phyloP scores from a whole-genome alignment of 2,329 filamentous ascomycete species.

The Cytospora piceae region DNA sequence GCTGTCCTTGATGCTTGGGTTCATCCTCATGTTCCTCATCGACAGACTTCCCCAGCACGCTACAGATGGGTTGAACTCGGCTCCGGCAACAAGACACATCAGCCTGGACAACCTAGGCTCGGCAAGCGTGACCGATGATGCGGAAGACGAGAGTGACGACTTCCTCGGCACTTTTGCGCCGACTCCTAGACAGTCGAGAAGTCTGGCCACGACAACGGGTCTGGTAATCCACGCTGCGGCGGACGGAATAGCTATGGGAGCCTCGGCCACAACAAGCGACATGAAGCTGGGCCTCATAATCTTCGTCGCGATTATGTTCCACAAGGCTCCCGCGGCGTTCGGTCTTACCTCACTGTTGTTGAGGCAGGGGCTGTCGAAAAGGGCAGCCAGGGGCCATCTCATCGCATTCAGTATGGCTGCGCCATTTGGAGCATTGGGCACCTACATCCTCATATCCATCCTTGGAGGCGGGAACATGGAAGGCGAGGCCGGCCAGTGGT shows the following conservation, averaged over 20 bases:
- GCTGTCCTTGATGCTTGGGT: conserved; percentile 82
- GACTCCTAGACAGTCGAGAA: conserved; percentile 61
- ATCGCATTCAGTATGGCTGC: conserved; percentile 91
- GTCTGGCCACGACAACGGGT: conserved; percentile 84
- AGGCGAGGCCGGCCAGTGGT: conserved; percentile 74
- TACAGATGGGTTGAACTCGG: conserved; percentile 64
- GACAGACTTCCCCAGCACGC: conserved; percentile 81
- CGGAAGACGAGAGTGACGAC: conserved; percentile 60
- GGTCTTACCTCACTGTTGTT: conserved; percentile 88
- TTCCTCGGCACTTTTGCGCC: conserved; percentile 63
- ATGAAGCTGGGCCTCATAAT: conserved; percentile 85
- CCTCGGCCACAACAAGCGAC: conserved; percentile 76
- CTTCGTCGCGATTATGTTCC: conserved; percentile 95
- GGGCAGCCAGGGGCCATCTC: conserved; percentile 80
- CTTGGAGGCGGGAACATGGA: conserved; percentile 64
- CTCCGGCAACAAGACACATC: conserved; percentile 78
- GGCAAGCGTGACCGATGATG: conserved; percentile 41
- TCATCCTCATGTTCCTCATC: conserved; percentile 95
- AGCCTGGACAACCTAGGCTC: conserved; percentile 77
- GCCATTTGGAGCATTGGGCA: conserved; percentile 80
- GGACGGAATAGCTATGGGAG: conserved; percentile 94
- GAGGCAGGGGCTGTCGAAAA: conserved; percentile 88
- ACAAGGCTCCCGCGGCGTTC: conserved; percentile 96
- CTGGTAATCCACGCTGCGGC: conserved; percentile 95
- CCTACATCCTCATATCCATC: conserved; percentile 78